Base-by-base conservation (phyloP, 139 green algal genomes). In the Coccomyxa sp. region DNA sequence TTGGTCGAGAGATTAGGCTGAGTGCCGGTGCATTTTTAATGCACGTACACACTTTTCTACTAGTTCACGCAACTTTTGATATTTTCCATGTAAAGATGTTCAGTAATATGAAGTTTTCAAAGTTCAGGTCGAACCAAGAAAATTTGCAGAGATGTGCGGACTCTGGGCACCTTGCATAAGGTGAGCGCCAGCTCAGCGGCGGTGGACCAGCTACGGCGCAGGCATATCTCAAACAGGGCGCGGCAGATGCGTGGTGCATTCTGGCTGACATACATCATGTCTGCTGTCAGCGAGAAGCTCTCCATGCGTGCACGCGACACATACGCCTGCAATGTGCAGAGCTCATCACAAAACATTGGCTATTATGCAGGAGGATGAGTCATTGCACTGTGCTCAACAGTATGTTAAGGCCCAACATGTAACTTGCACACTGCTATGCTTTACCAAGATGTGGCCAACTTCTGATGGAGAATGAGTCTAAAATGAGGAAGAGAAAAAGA, bases 211-310 rank as follows among this genome's bases (percentile, higher is more conserved):
- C 91, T 90, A 15, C 91, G 84, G 38, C 91, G 83, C 31, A 98
- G 86, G 82, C 87, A 94, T 75, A 99, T 97, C 90, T 99, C 97
- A 87, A 98, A 98, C 28, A 99, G 79, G 3, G 97, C 97, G 45
- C 97, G 88, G 59, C 90, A 90, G 58, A 99, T 97, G 58, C 97
- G 92, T 11, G 93, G 92, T 10, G 93, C 91, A 85, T 98, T 98
- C 79, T 91, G 81, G 28, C 85, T 89, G 13, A 98, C 91, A 87
- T 98, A 99, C 86, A 95, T 97, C 80, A 96, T 92, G 89, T 99
- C 97, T 13, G 96, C 95, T 0, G 90, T 95, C 25, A 99, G 87
- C 25, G 88, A 95, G 92, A 99, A 99, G 82, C 83, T 90, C 21
- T 98, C 94, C 57, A 98, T 60, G 12, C 89, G 89, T 13, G 90